A percentile compares a stretch with the other conserved stretches of the same genome.
Evolutionary conservation across 257 asterid genomes (phyloP).

Genomic region (Lycium ferocissimum): DNA sequence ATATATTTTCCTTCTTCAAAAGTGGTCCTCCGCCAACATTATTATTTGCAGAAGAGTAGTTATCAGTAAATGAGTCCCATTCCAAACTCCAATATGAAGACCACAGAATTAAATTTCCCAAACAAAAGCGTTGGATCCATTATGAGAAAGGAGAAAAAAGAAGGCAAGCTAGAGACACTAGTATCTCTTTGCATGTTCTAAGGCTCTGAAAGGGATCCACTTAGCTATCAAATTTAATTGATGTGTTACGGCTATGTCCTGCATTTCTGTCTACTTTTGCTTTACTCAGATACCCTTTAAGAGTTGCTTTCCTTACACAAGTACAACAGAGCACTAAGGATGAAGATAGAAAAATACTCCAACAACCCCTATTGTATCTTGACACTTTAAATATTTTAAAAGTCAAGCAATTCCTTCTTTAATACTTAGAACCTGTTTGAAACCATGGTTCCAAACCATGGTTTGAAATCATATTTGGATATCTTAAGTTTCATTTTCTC

Average conservation of each 20-base stretch:
- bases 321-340: conserved; percentile 15
- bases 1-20: neutral
- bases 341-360: too few relatives aligned
- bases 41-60: neutral
- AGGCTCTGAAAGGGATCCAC: conserved; percentile 52
- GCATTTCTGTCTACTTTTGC: conserved; percentile 40
- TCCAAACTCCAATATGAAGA: neutral
- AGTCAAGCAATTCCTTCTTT: too few relatives aligned
- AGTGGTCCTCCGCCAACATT: neutral
- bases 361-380: too few relatives aligned
- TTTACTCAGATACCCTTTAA: conserved; percentile 24
- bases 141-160: conserved; percentile 18
- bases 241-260: neutral
- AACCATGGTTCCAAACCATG: too few relatives aligned
- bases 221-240: conserved; percentile 18
- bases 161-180: neutral
- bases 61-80: neutral
- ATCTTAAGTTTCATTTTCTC: too few relatives aligned
- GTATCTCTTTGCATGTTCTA: conserved; percentile 61
- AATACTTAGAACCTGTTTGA: too few relatives aligned
- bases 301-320: conserved; percentile 31
- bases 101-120: neutral
- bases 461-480: too few relatives aligned
- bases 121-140: conserved; percentile 28
- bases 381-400: too few relatives aligned